Base-by-base conservation (phyloP, 2,329 filamentous ascomycete species). In the Pseudogymnoascus sp. region DNA sequence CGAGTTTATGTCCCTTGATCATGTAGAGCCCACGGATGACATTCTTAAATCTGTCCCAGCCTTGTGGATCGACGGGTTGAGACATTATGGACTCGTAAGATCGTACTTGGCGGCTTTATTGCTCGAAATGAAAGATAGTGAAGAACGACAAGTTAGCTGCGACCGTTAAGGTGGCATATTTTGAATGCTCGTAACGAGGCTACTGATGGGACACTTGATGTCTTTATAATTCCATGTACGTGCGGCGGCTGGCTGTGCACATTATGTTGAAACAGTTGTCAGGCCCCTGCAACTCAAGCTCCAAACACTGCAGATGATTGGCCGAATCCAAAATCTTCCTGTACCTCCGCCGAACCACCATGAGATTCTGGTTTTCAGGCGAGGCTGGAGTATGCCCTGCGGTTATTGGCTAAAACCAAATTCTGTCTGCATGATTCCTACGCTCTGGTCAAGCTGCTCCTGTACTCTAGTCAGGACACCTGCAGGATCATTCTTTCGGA, bases 11-110 rank as follows among this genome's bases (percentile, higher is more conserved):
- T 59, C 59, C 31, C 44, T 64, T 60, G 34, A 23, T 61, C 60
- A 59, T 40, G 18, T 64, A 64, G 37, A 64, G 36, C 31, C 28
- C 31, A n/a, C 60, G 59, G 42, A 64, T 42, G 18, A 50, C 25
- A 21, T 25, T 38, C 59, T 64, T 44, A 21, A 64, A 53, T 14
- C 25, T 23, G 59, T 23, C 63, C 63, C 60, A 64, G 18, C 21
- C 21, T n/a, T 46, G 42, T 8, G 42, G 10, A 10, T 46, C 42
- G 12, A 23, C 1, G 1, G 42, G 2, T 25, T n/a, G 42, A 25
- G 42, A 46, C 42, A 46, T 46, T 46, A 4, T 46, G 12, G 42
- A 2, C 12, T 8, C 5, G n/a, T 6, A 25, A 14, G 3, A 14
- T 3, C 18, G 5, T 46, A 25, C 14, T 25, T 12, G 12, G 21